Base-by-base conservation (phyloP, 257 asterid genomes). In the Forsythia suspensa region DNA sequence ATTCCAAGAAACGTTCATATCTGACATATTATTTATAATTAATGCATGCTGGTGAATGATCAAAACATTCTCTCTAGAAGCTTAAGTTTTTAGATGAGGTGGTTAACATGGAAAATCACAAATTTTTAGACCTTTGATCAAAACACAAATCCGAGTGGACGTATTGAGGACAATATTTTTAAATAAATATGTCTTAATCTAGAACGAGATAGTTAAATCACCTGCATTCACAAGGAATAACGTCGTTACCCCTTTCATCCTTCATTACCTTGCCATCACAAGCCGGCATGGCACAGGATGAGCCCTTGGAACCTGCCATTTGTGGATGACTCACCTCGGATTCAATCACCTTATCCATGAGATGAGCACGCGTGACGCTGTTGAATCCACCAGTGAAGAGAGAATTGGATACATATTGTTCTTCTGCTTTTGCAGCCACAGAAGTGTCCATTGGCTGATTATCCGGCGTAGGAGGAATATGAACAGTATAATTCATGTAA, bases 271-370 rank as follows among this genome's bases (percentile, higher is more conserved):
- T 94, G 24, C 97, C 97, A 75, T 94, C 98, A 73, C 98, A 94
- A 36, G 88, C 93, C 0, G 93, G 91, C 97, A 94, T 92, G 18
- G 92, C 77, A 73, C 97, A 94, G 0, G 91, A 88, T 0, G 97
- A 92, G 52, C 98, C 98, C 81, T 90, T 94, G 0, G 94, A 80
- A 34, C 98, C 98, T 0, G 97, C 94, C 98, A 91, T 94, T 68
- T 94, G 97, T 5, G 98, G 98, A 70, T 94, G 97, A 34, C 42
- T 81, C 0, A 91, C 97, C 82, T 94, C 93, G 0, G 97, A 89
- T 10, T 94, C 98, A 36, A 94, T 94, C 20, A 94, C 98, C 90
- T 94, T 94, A 74, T 94, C 98, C 97, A 94, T 94, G 74, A 92
- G 91, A 80, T 94, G 97, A 2, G 98, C 98, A 0, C 97, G 95